These are phyloP conservation scores for Pleurotus pulmonarius DNA, from an alignment of 768 basidiomycete species.

Conservation along the genomic window DNA sequence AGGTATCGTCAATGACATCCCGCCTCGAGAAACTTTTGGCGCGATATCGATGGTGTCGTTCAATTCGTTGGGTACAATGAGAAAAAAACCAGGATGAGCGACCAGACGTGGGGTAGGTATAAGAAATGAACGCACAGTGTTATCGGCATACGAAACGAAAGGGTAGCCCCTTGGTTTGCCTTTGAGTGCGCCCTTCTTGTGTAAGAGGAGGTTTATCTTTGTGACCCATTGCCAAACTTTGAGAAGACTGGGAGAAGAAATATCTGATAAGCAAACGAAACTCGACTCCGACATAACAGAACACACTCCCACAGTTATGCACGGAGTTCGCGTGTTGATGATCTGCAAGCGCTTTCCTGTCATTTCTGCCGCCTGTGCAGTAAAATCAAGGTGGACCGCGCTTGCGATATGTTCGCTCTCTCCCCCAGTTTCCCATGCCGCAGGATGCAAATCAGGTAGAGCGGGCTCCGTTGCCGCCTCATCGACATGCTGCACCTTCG, in stretches of 20 bases:
- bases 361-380: too few species aligned
- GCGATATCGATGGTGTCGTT: conserved; percentile 3
- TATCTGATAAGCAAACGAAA: conserved; percentile 53
- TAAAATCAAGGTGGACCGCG: too few species aligned
- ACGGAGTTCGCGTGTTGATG: too few species aligned
- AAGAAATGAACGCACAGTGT: conserved; percentile 45
- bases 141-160: conserved; percentile 79
- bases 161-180: conserved; percentile 96
- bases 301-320: too few species aligned
- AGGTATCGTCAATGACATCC: background rate
- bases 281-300: too few species aligned
- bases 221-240: conserved; percentile 90
- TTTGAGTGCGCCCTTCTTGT: conserved; percentile 83
- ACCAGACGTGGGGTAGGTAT: conserved; percentile 12
- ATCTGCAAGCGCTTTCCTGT: too few species aligned
- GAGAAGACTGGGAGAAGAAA: conserved; percentile 89
- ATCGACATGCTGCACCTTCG: conserved; percentile 14
- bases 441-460: too few species aligned
- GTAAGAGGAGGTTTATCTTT: conserved; percentile 92
- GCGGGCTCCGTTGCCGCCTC: background rate
- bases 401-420: too few species aligned
- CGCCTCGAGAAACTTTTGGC: conserved; percentile 8
- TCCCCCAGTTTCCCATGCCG: too few species aligned
- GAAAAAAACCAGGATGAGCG: conserved; percentile 47
- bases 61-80: conserved; percentile 10